phyloP scores from a whole-genome alignment of 306 rosid species.

The Luffa acutangula region DNA sequence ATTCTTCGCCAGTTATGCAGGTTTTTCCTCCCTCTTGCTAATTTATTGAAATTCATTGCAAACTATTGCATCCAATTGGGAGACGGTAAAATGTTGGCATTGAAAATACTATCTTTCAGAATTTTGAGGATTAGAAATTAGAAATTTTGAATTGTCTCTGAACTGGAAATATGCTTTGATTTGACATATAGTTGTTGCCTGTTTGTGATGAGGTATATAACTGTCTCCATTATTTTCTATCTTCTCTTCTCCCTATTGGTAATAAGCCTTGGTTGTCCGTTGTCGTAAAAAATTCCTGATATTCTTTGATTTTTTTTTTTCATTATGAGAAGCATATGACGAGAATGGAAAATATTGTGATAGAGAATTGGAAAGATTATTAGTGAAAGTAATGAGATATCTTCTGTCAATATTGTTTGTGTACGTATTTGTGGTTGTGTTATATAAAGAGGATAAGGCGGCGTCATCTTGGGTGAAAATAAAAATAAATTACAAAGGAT shows the following conservation, averaged over 20 bases:
- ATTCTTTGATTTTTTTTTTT: background rate
- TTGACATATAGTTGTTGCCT: background rate
- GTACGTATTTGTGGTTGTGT: background rate
- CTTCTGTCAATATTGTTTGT: background rate
- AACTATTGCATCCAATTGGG: background rate
- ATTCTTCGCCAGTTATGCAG: constrained; percentile 93
- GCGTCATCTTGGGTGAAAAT: background rate
- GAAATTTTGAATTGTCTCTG: background rate
- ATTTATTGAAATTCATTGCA: background rate
- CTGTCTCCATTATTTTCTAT: background rate
- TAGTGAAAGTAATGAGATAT: background rate
- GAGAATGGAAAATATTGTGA: background rate
- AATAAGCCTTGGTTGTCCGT: background rate
- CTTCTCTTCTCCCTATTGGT: background rate
- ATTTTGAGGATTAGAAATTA: background rate
- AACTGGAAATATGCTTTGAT: background rate
- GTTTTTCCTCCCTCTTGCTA: constrained; percentile 12
- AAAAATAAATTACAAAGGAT: background rate
- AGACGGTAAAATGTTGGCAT: background rate
- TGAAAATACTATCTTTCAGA: background rate
- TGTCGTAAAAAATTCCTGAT: background rate
- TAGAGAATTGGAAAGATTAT: background rate
- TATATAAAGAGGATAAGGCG: background rate
- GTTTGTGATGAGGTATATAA: background rate
- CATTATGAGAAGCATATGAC: background rate